phyloP scores from a whole-genome alignment of 1,139 yeast species.

The Candida glucosophila region DNA sequence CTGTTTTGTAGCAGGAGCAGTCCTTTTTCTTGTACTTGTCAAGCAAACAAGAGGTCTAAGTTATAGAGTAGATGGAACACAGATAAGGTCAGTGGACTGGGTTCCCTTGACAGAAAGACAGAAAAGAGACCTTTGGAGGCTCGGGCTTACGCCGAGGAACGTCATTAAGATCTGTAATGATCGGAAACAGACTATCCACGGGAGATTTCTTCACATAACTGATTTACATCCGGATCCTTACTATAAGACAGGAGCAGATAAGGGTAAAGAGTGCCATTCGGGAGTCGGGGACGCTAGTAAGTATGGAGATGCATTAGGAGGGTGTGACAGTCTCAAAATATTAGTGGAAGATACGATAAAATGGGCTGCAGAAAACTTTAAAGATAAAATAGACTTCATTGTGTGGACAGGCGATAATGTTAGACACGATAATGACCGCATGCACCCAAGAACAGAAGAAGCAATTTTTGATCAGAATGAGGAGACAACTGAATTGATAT shows the following conservation, averaged over 20 bases:
- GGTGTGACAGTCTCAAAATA: conserved; percentile 62
- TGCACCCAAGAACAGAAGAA: conserved; percentile 59
- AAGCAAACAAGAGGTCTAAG: no score
- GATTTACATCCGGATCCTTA: conserved; percentile 82
- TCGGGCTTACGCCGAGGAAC: conserved; percentile 26
- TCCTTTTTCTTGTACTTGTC: no score
- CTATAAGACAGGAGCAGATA: conserved; percentile 45
- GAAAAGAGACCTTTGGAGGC: conserved; percentile 1
- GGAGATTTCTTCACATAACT: conserved; percentile 75
- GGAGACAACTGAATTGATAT: conserved; percentile 45
- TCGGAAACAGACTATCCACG: conserved; percentile 35
- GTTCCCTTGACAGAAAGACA: background rate
- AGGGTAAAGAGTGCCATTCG: conserved; percentile 50
- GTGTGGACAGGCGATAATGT: conserved; percentile 90
- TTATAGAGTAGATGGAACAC: no score
- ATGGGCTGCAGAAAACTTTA: conserved; percentile 57
- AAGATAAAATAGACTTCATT: conserved; percentile 73
- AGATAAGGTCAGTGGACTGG: no score
- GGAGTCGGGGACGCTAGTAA: conserved; percentile 48
- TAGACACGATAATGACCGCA: conserved; percentile 76
- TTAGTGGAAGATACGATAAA: conserved; percentile 55
- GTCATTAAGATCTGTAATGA: conserved; percentile 18
- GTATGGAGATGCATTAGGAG: conserved; percentile 67
- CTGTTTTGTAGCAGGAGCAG: no score
- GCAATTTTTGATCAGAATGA: conserved; percentile 66